Base-by-base conservation (phyloP, 2,329 filamentous ascomycete genomes). In the Epichloe elymi region DNA sequence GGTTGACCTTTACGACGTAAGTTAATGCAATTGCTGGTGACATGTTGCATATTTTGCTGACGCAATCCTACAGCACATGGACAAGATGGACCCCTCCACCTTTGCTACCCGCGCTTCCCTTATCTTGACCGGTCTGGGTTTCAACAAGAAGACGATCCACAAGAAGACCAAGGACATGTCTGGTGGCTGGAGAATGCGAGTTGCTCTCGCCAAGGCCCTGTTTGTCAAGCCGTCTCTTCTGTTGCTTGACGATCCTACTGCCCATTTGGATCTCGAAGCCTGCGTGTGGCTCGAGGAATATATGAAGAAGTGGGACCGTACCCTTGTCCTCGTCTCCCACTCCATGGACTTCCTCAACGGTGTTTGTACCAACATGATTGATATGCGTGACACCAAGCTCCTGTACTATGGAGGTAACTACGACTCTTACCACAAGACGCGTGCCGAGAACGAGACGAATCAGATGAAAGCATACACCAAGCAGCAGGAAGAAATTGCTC, bases 121-220 rank as follows among this genome's bases (percentile, higher is more conserved):
- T 59, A 98, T 98, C 67, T 73, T 98, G 61, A 98, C 93, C 51
- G 93, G 93, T 89, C 86, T 98, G 53, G 93, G 93, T 59, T 98
- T 98, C 82, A 95, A 98, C 83, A 97, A 97, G 78, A 74, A 72
- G 61, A 98, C 94, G 51, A 97, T 98, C 66, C 76, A 94, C 71
- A 98, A 98, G 82, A 96, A 94, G 83, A 98, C 94, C 63, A 98
- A 97, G 81, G 94, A 98, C 70, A 98, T 98, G 94, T 98, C 93
- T 59, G 93, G 93, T 88, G 93, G 93, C 62, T 98, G 93, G 93
- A 84, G 91, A 78, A 98, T 98, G 93, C 88, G 94, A 80, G 93
- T 98, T 53, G 93, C 93, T 52, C 83, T 98, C 55, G 93, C 80
- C 67, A 96, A 97, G 78, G 93, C 93, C 52, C 84, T 98, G 49